A percentile compares a stretch with the other conserved stretches of the same genome.
These are phyloP conservation scores for Penicillium crustosum DNA, from an alignment of 2,329 filamentous ascomycete species.

Conservation along the genomic window DNA sequence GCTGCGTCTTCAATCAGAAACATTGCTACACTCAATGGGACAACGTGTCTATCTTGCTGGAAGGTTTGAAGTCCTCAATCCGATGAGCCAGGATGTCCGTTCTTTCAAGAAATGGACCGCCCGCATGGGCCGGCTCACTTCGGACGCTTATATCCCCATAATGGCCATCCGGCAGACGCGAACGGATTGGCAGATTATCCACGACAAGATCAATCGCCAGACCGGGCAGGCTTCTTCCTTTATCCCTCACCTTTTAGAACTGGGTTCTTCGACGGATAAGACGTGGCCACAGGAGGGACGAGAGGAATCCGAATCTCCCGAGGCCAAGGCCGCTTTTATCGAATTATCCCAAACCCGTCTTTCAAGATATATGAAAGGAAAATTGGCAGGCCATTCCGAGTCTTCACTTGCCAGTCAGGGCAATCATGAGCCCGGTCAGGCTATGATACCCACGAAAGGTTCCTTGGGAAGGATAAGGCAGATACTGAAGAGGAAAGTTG, in stretches of 20 bases:
- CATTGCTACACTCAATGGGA: constrained; percentile 18
- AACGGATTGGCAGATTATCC: neutral
- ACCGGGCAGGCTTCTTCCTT: neutral
- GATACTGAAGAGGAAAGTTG: neutral
- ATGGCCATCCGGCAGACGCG: neutral
- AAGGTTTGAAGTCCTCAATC: constrained; percentile 18
- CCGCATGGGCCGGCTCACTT: neutral
- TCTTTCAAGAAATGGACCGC: constrained; percentile 22
- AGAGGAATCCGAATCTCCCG: neutral
- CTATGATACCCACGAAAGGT: neutral
- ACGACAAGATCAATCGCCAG: neutral
- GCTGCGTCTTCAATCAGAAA: constrained; percentile 25
- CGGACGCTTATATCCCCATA: neutral
- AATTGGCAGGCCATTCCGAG: neutral
- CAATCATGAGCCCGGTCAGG: neutral
- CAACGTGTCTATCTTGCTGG: constrained; percentile 15
- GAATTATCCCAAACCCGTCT: neutral
- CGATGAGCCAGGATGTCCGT: constrained; percentile 21
- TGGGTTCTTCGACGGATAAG: neutral
- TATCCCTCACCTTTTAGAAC: neutral
- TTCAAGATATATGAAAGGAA: neutral
- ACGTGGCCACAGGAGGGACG: neutral
- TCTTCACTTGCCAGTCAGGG: neutral
- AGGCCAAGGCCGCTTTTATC: neutral
- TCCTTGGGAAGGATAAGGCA: too few relatives aligned